Evolutionary conservation across 2,329 filamentous ascomycete species (phyloP).

Genomic region (Colletotrichum liaoningense): DNA sequence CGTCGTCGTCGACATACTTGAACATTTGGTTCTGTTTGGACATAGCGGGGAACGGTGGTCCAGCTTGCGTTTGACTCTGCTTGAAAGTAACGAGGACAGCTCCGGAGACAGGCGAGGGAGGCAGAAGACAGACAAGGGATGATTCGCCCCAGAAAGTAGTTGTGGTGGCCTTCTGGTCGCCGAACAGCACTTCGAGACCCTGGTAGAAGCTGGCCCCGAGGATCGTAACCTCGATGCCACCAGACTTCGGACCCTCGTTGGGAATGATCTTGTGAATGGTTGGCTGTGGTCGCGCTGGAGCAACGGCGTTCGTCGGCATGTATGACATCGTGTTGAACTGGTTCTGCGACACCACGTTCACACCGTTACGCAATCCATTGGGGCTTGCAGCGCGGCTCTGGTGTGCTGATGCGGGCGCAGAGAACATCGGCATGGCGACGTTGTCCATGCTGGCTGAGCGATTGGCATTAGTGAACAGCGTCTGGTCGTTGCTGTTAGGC

Average conservation of each 20-base stretch:
- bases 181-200: slow-evolving; percentile 86
- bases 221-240: slow-evolving; percentile 88
- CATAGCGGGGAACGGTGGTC: slow-evolving; percentile 45
- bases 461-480: slow-evolving; percentile 65
- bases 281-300: slow-evolving; percentile 58
- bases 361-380: slow-evolving; percentile 60
- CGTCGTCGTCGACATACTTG: slow-evolving; percentile 79
- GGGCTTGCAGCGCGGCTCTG: slow-evolving; percentile 85
- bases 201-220: slow-evolving; percentile 84
- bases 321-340: slow-evolving; percentile 64
- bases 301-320: slow-evolving; percentile 58
- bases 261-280: slow-evolving; percentile 88
- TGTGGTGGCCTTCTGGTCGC: slow-evolving; percentile 71
- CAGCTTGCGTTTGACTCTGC: slow-evolving; percentile 55
- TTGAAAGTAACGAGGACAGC: slow-evolving; percentile 78
- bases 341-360: slow-evolving; percentile 52
- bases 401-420: slow-evolving; percentile 77
- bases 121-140: slow-evolving; percentile 82
- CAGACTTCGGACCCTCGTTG: slow-evolving; percentile 81
- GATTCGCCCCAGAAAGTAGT: slow-evolving; percentile 86
- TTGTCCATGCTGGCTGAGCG: slow-evolving; percentile 75
- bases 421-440: slow-evolving; percentile 73
- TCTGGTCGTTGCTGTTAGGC: slow-evolving; percentile 72
- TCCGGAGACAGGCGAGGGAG: slow-evolving; percentile 75
- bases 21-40: slow-evolving; percentile 65